These are phyloP conservation scores for Lanmaoa pseudosensibilis DNA, from an alignment of 768 basidiomycete genomes.

Conservation along the genomic window DNA sequence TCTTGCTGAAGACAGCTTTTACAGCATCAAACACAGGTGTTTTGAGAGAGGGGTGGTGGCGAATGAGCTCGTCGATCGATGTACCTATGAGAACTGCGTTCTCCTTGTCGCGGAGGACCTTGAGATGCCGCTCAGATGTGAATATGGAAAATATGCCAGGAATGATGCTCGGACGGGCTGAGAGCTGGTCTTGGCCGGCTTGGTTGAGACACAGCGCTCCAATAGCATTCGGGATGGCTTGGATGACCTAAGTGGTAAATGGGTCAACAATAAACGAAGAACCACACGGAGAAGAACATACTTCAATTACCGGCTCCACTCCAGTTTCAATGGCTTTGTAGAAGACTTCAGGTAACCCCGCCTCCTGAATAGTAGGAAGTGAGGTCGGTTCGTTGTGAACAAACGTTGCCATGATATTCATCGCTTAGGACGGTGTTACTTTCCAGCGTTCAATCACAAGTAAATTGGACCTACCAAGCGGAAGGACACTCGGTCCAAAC, in stretches of 20 bases:
- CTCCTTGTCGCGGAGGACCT: slow-evolving; percentile 88
- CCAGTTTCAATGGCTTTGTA: slow-evolving; percentile 83
- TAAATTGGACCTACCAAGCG: slow-evolving; percentile 59
- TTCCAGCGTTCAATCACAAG: background rate
- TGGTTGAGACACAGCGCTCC: slow-evolving; percentile 96
- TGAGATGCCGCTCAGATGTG: slow-evolving; percentile 79
- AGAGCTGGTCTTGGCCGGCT: slow-evolving; percentile 78
- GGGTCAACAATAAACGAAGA: background rate
- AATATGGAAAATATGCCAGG: slow-evolving; percentile 84
- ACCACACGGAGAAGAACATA: slow-evolving; percentile 29
- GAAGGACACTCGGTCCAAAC: slow-evolving; percentile 86
- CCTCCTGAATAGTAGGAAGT: slow-evolving; percentile 88
- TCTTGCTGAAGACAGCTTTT: slow-evolving; percentile 64
- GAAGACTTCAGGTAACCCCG: slow-evolving; percentile 83
- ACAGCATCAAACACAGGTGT: slow-evolving; percentile 75
- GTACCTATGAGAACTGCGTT: slow-evolving; percentile 87
- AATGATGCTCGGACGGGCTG: slow-evolving; percentile 77
- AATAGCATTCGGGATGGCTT: slow-evolving; percentile 92
- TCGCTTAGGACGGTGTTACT: slow-evolving; percentile 44
- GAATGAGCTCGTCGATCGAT: slow-evolving; percentile 90
- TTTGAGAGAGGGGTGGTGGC: slow-evolving; percentile 92
- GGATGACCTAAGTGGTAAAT: slow-evolving; percentile 62
- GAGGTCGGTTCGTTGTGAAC: slow-evolving; percentile 99
- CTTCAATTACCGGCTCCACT: slow-evolving; percentile 87
- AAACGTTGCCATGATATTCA: slow-evolving; percentile 95